A percentile compares a stretch with the other conserved stretches of the same genome.
phyloP scores from a whole-genome alignment of 2,329 filamentous ascomycete species.

The Didymella glomerata region DNA sequence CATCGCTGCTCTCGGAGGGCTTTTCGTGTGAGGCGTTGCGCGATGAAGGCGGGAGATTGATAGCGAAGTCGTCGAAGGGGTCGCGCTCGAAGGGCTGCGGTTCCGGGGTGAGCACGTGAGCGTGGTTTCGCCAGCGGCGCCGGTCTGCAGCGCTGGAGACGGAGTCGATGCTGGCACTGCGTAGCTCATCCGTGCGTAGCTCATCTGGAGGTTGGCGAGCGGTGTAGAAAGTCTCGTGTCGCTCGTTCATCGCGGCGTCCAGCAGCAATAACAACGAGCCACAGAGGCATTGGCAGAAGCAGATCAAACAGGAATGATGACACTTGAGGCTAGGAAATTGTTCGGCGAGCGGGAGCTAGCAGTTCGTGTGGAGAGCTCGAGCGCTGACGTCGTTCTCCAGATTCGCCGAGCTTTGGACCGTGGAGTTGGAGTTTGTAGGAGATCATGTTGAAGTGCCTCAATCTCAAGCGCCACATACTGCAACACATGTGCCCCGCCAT shows the following conservation, averaged over 20 bases:
- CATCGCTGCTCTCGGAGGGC: background rate
- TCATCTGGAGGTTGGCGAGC: background rate
- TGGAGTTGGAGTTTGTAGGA: background rate
- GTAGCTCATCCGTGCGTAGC: background rate
- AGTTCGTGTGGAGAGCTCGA: background rate
- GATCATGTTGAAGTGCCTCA: background rate
- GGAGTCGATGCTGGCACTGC: slow-evolving; percentile 20
- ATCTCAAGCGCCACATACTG: background rate
- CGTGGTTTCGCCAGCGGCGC: slow-evolving; percentile 37
- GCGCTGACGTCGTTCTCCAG: slow-evolving; percentile 1
- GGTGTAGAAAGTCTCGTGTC: slow-evolving; percentile 19
- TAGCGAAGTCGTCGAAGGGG: slow-evolving; percentile 32
- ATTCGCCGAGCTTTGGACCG: background rate
- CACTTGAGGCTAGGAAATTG: background rate
- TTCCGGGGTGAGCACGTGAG: slow-evolving; percentile 29
- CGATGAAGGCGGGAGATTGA: background rate
- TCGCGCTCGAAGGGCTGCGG: slow-evolving; percentile 22
- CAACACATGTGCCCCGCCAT: slow-evolving; percentile 17
- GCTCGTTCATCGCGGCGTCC: slow-evolving; percentile 13
- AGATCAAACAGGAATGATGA: background rate
- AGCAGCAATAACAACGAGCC: background rate
- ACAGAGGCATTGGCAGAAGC: background rate
- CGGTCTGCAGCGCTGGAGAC: slow-evolving; percentile 33
- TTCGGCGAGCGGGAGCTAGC: slow-evolving; percentile 11
- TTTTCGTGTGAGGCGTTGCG: slow-evolving; percentile 1